These are phyloP conservation scores for Trichocomaceae sp. DNA, from an alignment of 2,329 filamentous ascomycete species.

Conservation along the genomic window DNA sequence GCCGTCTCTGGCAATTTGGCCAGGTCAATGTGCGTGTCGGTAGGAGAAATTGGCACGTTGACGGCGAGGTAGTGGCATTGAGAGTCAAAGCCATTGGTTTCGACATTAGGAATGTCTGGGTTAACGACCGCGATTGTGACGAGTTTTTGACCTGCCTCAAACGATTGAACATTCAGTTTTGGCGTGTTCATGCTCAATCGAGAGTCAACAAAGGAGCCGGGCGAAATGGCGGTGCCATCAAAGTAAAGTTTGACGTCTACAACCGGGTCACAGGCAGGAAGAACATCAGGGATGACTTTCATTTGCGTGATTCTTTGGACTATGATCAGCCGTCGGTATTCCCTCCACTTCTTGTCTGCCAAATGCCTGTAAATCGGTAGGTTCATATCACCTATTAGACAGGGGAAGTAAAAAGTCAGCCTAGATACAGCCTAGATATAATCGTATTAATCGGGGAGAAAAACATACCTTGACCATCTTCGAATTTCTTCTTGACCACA, in stretches of 20 bases:
- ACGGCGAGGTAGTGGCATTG: slow-evolving; percentile 82
- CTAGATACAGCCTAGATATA: no score
- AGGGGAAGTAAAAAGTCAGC: slow-evolving; percentile 17
- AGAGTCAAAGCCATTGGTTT: slow-evolving; percentile 67
- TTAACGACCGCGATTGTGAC: slow-evolving; percentile 83
- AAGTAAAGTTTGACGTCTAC: slow-evolving; percentile 80
- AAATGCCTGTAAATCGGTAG: slow-evolving; percentile 94
- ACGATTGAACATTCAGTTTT: slow-evolving; percentile 75
- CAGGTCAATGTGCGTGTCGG: slow-evolving; percentile 58
- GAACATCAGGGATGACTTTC: slow-evolving; percentile 78
- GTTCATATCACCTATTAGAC: slow-evolving; percentile 71
- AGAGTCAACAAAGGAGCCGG: slow-evolving; percentile 73
- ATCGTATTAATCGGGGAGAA: not conserved
- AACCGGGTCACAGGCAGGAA: slow-evolving; percentile 69
- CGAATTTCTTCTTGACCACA: slow-evolving; percentile 83
- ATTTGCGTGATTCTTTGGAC: slow-evolving; percentile 82
- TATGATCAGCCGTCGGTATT: slow-evolving; percentile 71
- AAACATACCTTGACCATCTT: slow-evolving; percentile 72
- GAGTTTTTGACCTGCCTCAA: slow-evolving; percentile 71
- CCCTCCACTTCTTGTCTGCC: slow-evolving; percentile 79
- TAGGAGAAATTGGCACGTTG: slow-evolving; percentile 61
- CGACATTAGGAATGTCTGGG: slow-evolving; percentile 76
- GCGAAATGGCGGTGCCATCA: slow-evolving; percentile 59
- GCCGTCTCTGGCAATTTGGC: slow-evolving; percentile 52
- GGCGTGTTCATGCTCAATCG: slow-evolving; percentile 65